phyloP scores from a whole-genome alignment of 495 filamentous ascomycete species.

The Letharia columbiana region DNA sequence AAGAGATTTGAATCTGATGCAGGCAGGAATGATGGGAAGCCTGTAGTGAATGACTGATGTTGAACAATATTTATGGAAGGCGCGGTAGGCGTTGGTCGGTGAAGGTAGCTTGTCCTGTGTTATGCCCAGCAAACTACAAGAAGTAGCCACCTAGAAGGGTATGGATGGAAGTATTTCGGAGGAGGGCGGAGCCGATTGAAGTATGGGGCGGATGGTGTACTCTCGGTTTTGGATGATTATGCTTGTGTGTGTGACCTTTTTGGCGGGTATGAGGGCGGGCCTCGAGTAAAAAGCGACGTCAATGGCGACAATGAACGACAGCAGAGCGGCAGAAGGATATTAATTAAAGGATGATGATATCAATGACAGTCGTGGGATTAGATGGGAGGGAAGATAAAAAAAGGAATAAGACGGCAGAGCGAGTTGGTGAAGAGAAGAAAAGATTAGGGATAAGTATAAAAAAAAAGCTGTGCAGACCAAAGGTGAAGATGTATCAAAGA shows the following conservation, averaged over 20 bases:
- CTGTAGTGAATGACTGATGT: conserved; percentile 4
- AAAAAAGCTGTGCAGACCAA: not conserved
- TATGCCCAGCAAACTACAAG: conserved; percentile 19
- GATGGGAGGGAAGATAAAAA: not conserved
- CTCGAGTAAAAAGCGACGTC: conserved; percentile 5
- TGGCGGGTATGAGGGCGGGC: conserved; percentile 1
- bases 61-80: not conserved
- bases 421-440: not conserved
- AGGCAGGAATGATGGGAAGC: conserved; percentile 4
- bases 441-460: not conserved
- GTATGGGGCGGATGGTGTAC: not conserved
- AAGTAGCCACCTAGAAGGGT: conserved; percentile 10
- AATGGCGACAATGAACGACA: conserved; percentile 14
- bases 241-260: not conserved
- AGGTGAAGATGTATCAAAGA: not conserved
- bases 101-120: conserved; percentile 8
- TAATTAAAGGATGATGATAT: conserved; percentile 12
- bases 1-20: conserved; percentile 5
- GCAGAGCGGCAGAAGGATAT: conserved; percentile 1
- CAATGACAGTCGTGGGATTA: conserved; percentile 15
- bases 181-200: conserved; percentile 3
- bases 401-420: not conserved
- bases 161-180: not conserved
- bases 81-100: not conserved
- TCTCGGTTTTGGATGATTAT: conserved; percentile 3